A percentile compares a stretch with the other conserved stretches of the same genome.
Evolutionary conservation across 257 asterid genomes (phyloP).

Genomic region (Henckelia pumila): DNA sequence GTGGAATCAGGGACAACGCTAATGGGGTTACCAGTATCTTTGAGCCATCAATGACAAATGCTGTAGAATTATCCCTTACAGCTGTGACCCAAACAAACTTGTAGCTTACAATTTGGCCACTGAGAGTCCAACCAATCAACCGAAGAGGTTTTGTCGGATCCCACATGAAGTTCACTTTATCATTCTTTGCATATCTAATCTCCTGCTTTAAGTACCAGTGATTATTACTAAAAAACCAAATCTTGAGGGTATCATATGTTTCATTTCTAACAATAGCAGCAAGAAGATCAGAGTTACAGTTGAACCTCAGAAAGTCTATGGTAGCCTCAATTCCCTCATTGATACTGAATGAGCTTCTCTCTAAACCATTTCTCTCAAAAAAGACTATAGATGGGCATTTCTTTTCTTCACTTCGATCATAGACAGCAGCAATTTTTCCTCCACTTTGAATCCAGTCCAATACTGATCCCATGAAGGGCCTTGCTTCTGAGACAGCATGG

Average conservation of each 20-base stretch:
- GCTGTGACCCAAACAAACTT: conserved; percentile 86
- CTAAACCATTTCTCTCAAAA: conserved; percentile 86
- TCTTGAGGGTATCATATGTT: conserved; percentile 62
- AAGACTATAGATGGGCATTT: conserved; percentile 66
- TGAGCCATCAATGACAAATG: conserved; percentile 83
- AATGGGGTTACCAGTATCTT: conserved; percentile 73
- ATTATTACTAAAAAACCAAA: conserved; percentile 85
- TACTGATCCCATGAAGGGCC: conserved; percentile 65
- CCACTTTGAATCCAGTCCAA: conserved; percentile 88
- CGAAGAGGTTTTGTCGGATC: conserved; percentile 68
- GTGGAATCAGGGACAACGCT: conserved; percentile 77
- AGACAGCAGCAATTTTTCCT: conserved; percentile 73
- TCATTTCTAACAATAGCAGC: conserved; percentile 74
- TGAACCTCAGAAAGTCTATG: conserved; percentile 75
- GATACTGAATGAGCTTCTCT: conserved; percentile 80
- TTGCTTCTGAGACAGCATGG: conserved; percentile 78
- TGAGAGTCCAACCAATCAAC: conserved; percentile 70
- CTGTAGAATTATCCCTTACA: conserved; percentile 67
- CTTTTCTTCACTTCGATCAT: conserved; percentile 50
- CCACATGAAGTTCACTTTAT: conserved; percentile 72
- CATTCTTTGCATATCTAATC: conserved; percentile 65
- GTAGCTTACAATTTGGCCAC: conserved; percentile 55
- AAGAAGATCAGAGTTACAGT: conserved; percentile 85
- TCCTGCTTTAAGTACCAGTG: conserved; percentile 95
- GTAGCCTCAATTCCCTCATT: conserved; percentile 48